Evolutionary conservation across 495 filamentous ascomycete species (phyloP), one percentile per base, ranked within the genome.

Genomic region (Oidiodendron maius): DNA sequence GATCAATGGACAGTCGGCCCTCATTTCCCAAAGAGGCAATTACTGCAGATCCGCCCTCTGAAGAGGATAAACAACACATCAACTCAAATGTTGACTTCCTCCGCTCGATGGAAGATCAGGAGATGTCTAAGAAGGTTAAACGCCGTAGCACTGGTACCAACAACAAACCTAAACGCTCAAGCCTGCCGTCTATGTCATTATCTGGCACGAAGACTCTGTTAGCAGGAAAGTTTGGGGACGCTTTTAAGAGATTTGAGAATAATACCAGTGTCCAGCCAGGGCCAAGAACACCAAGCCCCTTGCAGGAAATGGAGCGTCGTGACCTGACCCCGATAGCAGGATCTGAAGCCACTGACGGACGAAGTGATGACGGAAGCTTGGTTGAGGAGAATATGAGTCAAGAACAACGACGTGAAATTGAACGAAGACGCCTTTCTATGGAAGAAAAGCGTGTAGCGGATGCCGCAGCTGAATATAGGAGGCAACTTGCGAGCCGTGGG

Each of bases 361-460:
- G 74, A 32, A 82, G 76, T 53, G 85, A 91, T 55, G 80, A 89
- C 55, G 83, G 77, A 15, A 67, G 77, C 44, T 52, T 61, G 0
- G 71, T 71, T 4, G 65, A 81, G 25, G 76, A 83, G 44, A 83
- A 87, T 34, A 75, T 95, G 63, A 80, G 87, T 4, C 89, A 91
- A 0, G 94, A 97, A 65, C 85, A 91, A 72, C 81, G 89, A 24
- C 81, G 93, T 21, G 93, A 97, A 61, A 73, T 96, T 5, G 93
- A 98, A 63, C 80, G 90, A 17, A 75, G 83, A 28, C 80, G 87
- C 38, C 77, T 97, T 16, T 84, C 84, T 16, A 81, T 89, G 62
- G 93, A 97, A 66, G 93, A 98, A 64, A 83, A 83, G 50, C 77
- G 93, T n/a, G 94, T 98, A 9, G 90, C 87, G 26, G 83, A 78